Evolutionary conservation across 441 rosid species (phyloP), one percentile per base, ranked within the genome.

Genomic region (Corymbia calophylla): DNA sequence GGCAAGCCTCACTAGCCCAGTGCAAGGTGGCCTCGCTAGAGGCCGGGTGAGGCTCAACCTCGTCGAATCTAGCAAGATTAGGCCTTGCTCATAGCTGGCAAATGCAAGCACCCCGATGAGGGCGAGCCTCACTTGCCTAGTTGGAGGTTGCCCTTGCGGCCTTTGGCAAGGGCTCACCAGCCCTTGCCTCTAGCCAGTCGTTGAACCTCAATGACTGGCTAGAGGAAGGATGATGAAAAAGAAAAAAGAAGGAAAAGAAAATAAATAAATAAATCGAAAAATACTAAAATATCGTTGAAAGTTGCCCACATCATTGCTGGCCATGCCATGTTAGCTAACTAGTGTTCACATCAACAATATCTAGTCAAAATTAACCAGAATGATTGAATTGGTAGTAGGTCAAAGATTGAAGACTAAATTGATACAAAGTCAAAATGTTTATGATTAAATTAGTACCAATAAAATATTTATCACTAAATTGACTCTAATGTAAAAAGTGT

Each of bases 261-360:
- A 56, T 56, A 9, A 56, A 9, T 23, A 56, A 56, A 0, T 56
- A 23, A 56, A 9, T 56, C 1, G 0, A 56, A 56, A 56, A 56
- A 56, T 9, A 56, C 9, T 9, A 56, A 56, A 23, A 56, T 23
- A 23, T 56, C 0, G 25, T 9, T 23, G 10, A 23, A 56, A 56
- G 1, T 56, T 56, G 0, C 25, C 0, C 0, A 56, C 14, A 0
- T 23, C 0, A 0, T 9, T 0, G 23, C 1, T 0, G 10, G 7
- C 25, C 0, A 58, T 25, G 14, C 6, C 3, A 25, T 0, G 0
- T 58, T 58, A 23, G 14, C 1, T 3, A 0, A 58, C 3, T 14
- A 5, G 25, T 10, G 6, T 58, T 14, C n/a, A 58, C 0, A 0
- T 4, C 10, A 58, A 13, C 14, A 25, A 25, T 58, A 58, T 58